Base-by-base conservation (phyloP, 139 green algal genomes). In the Choricystis sp. region DNA sequence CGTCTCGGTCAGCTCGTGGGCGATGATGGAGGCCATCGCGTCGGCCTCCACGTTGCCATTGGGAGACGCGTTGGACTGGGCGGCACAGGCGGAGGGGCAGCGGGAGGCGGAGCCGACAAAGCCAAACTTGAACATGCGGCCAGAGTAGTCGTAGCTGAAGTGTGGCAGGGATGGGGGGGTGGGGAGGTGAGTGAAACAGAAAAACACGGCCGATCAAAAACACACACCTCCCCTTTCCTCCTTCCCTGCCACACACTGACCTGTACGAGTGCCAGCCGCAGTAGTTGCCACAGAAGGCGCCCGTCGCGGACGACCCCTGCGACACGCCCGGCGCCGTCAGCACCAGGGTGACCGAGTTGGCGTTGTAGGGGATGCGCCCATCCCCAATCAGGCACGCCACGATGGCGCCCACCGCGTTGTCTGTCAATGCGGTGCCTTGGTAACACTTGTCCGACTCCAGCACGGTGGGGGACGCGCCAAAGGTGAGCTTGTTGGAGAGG, bases 21-120 rank as follows among this genome's bases (percentile, higher is more conserved):
- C 29, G 28, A 64, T 55, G 60, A 64, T 64, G 29, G 60, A 64
- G 19, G 60, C 60, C 60, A 64, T 64, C 19, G 29, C 60, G 29
- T 64, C 60, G 2, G 60, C 60, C 60, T 64, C 60, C 2, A 31
- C 60, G 4, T 64, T 64, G 2, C 29, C 49, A 29, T 64, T 64
- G 60, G 60, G 60, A 14, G 29, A 52, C 40, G 40, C 40, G 40
- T 52, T 16, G 9, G 40, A 52, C 40, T 52, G 40, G 40, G 9
- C 40, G 9, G 40, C 40, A 16, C 40, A 52, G 9, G 40, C 40
- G 40, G 40, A 52, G 9, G 40, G 9, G 40, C 40, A 52, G 40
- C 40, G 40, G 9, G 16, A 16, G 9, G 40, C 16, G 9, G 40
- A 52, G 9, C 40, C 40, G 40, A 52, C 40, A 16, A 52, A 52